Conservation (phyloP, 805 yeast genomes). For the Spathaspora boniae region DNA sequence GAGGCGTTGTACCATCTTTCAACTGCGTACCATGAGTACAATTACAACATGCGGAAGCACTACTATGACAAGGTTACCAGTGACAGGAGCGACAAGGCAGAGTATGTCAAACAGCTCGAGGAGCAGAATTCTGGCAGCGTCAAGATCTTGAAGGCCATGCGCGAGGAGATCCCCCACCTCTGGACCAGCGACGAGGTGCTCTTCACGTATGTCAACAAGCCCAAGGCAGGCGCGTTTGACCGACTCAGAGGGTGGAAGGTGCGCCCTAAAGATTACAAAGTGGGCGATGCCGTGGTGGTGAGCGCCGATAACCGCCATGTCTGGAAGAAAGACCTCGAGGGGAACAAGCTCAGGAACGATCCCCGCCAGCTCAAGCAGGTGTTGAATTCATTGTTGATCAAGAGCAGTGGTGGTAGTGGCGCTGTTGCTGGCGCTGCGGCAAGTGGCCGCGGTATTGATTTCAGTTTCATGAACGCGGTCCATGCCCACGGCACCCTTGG, state of each 20-base stretch:
- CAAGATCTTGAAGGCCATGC: slow-evolving; percentile 46
- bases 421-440: slow-evolving; percentile 45
- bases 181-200: slow-evolving; percentile 41
- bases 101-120: slow-evolving; percentile 38
- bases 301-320: slow-evolving; percentile 38
- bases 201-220: slow-evolving; percentile 50
- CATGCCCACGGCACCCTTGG: slow-evolving; percentile 46
- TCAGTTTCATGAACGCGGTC: slow-evolving; percentile 41
- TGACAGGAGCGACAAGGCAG: slow-evolving; percentile 35
- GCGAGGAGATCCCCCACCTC: slow-evolving; percentile 47
- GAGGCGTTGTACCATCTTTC: slow-evolving; percentile 37
- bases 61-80: slow-evolving; percentile 30
- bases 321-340: slow-evolving; percentile 34
- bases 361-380: slow-evolving; percentile 33
- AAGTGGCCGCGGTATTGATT: slow-evolving; percentile 19
- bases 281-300: slow-evolving; percentile 59
- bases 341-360: slow-evolving; percentile 31
- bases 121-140: slow-evolving; percentile 39
- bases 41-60: slow-evolving; percentile 39
- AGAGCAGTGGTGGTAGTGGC: slow-evolving; percentile 10
- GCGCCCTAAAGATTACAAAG: slow-evolving; percentile 25
- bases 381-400: slow-evolving; percentile 36
- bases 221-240: slow-evolving; percentile 27
- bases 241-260: slow-evolving; percentile 35
- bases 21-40: slow-evolving; percentile 47